Evolutionary conservation across 2,329 filamentous ascomycete species (phyloP).

Genomic region (Tolypocladium paradoxum): DNA sequence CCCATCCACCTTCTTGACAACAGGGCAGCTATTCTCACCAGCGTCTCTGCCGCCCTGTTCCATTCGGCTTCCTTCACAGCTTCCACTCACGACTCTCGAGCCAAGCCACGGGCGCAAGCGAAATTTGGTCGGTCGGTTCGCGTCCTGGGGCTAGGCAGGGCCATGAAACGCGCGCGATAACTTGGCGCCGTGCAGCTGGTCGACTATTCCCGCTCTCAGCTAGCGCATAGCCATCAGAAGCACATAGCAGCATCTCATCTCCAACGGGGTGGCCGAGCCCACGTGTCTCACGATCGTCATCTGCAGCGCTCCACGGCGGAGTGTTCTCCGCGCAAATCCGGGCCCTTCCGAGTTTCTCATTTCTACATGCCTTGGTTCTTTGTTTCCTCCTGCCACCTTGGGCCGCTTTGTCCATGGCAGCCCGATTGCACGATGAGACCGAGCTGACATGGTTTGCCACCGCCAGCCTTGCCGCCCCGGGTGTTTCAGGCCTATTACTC

Average conservation of each 20-base stretch:
- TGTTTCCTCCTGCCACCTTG: neutral
- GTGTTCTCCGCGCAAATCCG: neutral
- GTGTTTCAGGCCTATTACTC: neutral
- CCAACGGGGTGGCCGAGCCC: neutral
- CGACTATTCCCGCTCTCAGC: neutral
- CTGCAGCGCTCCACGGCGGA: neutral
- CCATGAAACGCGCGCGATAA: conserved; percentile 10
- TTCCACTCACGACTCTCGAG: too few species aligned
- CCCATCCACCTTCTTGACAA: neutral
- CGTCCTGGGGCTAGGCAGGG: conserved; percentile 6
- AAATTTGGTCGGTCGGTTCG: neutral
- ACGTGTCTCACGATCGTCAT: neutral
- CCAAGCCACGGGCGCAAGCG: too few species aligned
- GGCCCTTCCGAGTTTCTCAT: neutral
- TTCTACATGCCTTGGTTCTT: neutral
- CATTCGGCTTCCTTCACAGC: neutral
- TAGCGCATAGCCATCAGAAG: too few species aligned
- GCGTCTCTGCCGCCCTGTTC: too few species aligned
- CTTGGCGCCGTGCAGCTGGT: neutral
- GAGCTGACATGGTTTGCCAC: neutral
- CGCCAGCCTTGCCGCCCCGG: too few species aligned
- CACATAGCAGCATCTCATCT: neutral
- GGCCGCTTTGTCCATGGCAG: neutral
- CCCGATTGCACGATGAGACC: neutral
- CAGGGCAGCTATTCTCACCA: neutral